A percentile compares a stretch with the other conserved stretches of the same genome.
Conservation (phyloP, 2,329 filamentous ascomycete species). For the Diaporthe nobilis region DNA sequence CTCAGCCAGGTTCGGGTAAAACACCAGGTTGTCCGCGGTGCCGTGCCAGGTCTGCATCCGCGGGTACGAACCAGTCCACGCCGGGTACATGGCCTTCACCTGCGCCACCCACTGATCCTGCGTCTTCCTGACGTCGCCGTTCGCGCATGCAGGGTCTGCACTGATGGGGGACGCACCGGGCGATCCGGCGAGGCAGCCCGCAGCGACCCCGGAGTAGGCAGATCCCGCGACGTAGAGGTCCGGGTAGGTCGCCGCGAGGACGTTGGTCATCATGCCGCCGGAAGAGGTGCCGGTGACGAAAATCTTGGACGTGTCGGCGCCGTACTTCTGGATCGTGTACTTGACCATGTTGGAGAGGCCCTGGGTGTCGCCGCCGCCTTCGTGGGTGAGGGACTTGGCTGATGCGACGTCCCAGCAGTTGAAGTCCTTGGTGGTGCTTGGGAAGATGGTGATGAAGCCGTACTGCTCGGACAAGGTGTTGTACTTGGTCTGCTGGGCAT, state of each 20-base stretch:
- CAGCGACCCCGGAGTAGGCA: constrained; percentile 58
- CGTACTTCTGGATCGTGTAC: constrained; percentile 57
- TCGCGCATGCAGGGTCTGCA: constrained; percentile 48
- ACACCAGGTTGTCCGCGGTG: constrained; percentile 47
- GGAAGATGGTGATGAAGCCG: constrained; percentile 61
- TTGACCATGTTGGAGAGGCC: constrained; percentile 60
- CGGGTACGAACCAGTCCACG: constrained; percentile 49
- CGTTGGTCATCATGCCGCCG: constrained; percentile 61
- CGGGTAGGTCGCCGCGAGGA: constrained; percentile 60
- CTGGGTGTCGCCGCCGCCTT: constrained; percentile 64
- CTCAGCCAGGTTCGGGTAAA: constrained; percentile 46
- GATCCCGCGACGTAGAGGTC: constrained; percentile 59
- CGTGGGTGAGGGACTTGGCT: constrained; percentile 59
- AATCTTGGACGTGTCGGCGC: constrained; percentile 56
- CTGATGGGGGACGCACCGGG: constrained; percentile 35
- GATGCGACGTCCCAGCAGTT: constrained; percentile 69
- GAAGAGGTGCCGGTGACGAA: constrained; percentile 60
- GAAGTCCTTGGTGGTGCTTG: constrained; percentile 50
- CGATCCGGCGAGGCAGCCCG: constrained; percentile 55
- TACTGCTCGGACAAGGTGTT: constrained; percentile 53
- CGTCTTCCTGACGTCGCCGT: constrained; percentile 45
- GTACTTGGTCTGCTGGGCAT: constrained; percentile 58
- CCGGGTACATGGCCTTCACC: constrained; percentile 48
- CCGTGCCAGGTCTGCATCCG: constrained; percentile 51
- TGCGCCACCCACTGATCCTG: constrained; percentile 47